Base-by-base conservation (phyloP, 169 alveolate species). In the Perkinsus chesapeaki region DNA sequence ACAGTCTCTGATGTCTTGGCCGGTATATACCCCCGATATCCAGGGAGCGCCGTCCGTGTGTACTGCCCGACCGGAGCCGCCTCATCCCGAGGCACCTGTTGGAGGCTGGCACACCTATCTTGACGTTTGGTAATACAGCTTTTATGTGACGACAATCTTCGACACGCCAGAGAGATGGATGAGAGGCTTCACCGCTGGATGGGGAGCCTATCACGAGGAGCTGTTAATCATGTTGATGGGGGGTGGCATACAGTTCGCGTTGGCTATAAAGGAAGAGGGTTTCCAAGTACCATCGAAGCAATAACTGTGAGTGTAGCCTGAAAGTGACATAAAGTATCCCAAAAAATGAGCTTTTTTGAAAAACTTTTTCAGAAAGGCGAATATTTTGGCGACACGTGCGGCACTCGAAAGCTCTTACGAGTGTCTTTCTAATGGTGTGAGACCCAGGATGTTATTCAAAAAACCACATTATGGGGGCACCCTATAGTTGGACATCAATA, bases 141-240 rank as follows among this genome's bases (percentile, higher is more conserved):
- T 60, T 27, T 3, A 60, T 60, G 36, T 60, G 82, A 27, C 82
- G 82, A 16, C 82, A 12, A 34, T 60, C 82, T 34, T 60, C 82
- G 3, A 60, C 82, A 0, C 82, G 82, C 82, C 82, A 60, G 36
- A 60, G 82, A 0, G 82, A 60, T 1, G 82, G 82, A 60, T 60
- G 82, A 23, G 82, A 60, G 82, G 23, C 36, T 23, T 60, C 82
- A 60, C 82, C 31, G 23, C 82, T 60, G 31, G 82, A 60, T 34
- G 82, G 82, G 82, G 82, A 5, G 82, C 82, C 82, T 60, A n/a
- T n/a, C n/a, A n/a, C n/a, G n/a, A n/a, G n/a, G n/a, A n/a, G 82
- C 12, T 1, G 82, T 23, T 34, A 16, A 60, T 34, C 82, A 60
- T 60, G 82, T 1, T 60, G 82, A 3, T 1, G 27, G 82, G 31